A percentile compares a stretch with the other conserved stretches of the same genome.
phyloP scores from a whole-genome alignment of 2,329 filamentous ascomycete genomes.

The Cercospora sp. region DNA sequence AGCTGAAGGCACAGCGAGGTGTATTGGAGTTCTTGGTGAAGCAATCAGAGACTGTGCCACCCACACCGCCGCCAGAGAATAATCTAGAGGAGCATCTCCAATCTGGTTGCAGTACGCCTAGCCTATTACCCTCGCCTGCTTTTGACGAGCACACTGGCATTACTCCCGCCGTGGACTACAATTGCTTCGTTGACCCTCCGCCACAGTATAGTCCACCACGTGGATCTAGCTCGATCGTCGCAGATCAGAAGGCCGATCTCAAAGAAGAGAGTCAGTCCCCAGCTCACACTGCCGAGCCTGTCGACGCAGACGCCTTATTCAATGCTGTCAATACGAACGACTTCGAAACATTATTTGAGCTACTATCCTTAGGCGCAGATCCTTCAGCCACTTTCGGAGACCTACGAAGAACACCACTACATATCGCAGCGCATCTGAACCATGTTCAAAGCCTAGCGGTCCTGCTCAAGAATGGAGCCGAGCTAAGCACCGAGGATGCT shows the following conservation, averaged over 20 bases:
- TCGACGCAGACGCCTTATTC: slow-evolving; percentile 27
- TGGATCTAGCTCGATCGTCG: neutral
- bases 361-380: slow-evolving; percentile 26
- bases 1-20: slow-evolving; percentile 27
- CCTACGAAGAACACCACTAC: slow-evolving; percentile 34
- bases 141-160: slow-evolving; percentile 25
- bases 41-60: slow-evolving; percentile 10
- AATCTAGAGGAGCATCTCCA: neutral
- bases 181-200: slow-evolving; percentile 35
- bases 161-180: slow-evolving; percentile 28
- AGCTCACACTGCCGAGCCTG: slow-evolving; percentile 16
- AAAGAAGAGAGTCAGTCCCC: slow-evolving; percentile 14
- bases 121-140: neutral
- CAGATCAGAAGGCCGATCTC: slow-evolving; percentile 23
- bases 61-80: slow-evolving; percentile 25
- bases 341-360: slow-evolving; percentile 19
- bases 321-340: slow-evolving; percentile 31
- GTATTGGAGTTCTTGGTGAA: slow-evolving; percentile 28
- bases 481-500: slow-evolving; percentile 30
- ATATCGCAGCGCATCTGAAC: slow-evolving; percentile 36
- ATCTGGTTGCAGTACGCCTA: neutral
- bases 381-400: slow-evolving; percentile 26
- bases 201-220: slow-evolving; percentile 34
- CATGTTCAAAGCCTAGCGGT: slow-evolving; percentile 23
- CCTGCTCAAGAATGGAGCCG: slow-evolving; percentile 29